Evolutionary conservation across 176 grass and related monocot species (phyloP).

Genomic region (Puccinellia tenuiflora): DNA sequence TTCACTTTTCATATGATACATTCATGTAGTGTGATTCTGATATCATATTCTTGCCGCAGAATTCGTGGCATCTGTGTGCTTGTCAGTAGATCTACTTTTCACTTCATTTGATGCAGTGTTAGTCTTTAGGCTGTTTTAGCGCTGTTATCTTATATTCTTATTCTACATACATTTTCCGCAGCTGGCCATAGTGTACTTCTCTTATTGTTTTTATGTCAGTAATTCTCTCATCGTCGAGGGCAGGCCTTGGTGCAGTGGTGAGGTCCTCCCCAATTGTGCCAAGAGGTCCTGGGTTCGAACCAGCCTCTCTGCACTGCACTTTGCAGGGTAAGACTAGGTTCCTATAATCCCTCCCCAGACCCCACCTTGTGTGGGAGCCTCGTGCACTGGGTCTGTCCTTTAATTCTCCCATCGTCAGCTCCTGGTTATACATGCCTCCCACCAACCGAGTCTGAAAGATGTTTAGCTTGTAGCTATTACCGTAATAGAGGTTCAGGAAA

Average conservation of each 20-base stretch:
- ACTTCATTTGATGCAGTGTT: neutral
- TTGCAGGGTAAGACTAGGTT: too few relatives aligned
- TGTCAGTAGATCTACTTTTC: neutral
- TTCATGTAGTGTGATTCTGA: neutral
- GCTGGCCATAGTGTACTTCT: neutral
- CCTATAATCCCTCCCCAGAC: too few relatives aligned
- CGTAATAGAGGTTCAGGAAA: constrained; percentile 31
- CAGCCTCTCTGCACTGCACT: too few relatives aligned
- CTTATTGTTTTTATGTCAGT: neutral
- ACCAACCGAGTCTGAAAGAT: neutral
- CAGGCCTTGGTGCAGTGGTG: too few relatives aligned
- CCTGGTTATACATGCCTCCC: too few relatives aligned
- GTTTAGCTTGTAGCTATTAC: constrained; percentile 2
- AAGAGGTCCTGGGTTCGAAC: too few relatives aligned
- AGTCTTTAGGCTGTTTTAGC: neutral
- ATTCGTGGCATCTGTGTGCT: constrained; percentile 12
- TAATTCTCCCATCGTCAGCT: too few relatives aligned
- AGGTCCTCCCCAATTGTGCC: too few relatives aligned
- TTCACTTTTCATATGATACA: constrained; percentile 1
- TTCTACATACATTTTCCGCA: neutral
- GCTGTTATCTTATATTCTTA: neutral
- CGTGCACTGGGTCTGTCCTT: too few relatives aligned
- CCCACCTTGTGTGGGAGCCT: too few relatives aligned
- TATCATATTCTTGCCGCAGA: neutral
- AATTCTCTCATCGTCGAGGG: too few relatives aligned